Evolutionary conservation across 768 basidiomycete genomes (phyloP).

Genomic region (Chalciporus piperatus): DNA sequence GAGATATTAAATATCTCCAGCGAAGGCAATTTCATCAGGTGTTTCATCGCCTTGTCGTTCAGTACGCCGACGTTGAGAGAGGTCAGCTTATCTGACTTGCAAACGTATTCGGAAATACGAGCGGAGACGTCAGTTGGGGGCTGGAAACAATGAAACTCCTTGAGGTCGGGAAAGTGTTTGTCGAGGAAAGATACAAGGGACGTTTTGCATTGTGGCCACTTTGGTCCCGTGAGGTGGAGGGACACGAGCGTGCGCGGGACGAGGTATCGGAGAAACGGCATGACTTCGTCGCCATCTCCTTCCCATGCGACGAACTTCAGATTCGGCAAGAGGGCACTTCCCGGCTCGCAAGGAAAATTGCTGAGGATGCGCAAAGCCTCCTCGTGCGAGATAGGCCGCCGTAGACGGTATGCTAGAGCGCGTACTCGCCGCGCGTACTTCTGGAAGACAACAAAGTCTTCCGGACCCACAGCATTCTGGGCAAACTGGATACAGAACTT

Average conservation of each 20-base stretch:
- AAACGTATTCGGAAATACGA: slow-evolving; percentile 4
- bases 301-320: background rate
- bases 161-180: background rate
- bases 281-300: background rate
- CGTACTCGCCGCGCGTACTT: slow-evolving; percentile 7
- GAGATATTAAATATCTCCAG: no score
- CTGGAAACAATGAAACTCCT: background rate
- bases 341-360: slow-evolving; percentile 1
- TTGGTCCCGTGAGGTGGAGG: background rate
- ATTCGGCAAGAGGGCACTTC: slow-evolving; percentile 1
- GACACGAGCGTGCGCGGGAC: background rate
- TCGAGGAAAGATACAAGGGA: slow-evolving; percentile 4
- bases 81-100: background rate
- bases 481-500: background rate
- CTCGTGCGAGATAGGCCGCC: no score
- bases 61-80: no score
- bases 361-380: no score
- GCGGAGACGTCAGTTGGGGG: background rate
- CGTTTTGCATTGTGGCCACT: slow-evolving; percentile 1
- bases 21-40: no score
- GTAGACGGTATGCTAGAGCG: background rate
- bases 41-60: no score
- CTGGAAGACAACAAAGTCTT: slow-evolving; percentile 2
- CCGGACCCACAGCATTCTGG: background rate
- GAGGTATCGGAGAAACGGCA: slow-evolving; percentile 4